phyloP scores from a whole-genome alignment of 768 basidiomycete species.

The Pholiota molesta region DNA sequence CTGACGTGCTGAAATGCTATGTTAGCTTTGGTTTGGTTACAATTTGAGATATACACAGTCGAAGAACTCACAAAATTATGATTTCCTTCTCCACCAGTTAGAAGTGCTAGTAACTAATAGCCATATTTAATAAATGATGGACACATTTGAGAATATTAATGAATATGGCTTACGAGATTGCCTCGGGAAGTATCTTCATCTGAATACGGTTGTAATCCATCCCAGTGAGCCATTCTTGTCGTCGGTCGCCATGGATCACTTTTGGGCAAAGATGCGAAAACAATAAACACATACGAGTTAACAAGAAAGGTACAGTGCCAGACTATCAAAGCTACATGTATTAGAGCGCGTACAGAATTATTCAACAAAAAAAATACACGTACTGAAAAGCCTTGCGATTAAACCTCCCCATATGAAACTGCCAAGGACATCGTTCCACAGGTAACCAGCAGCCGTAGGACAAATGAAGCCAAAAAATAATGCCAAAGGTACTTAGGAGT shows the following conservation, averaged over 20 bases:
- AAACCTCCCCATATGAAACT: constrained; percentile 75
- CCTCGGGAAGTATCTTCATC: constrained; percentile 81
- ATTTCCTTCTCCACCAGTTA: constrained; percentile 79
- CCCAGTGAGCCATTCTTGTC: constrained; percentile 74
- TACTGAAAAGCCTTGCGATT: constrained; percentile 62
- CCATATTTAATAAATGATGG: background rate
- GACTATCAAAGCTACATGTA: constrained; percentile 36
- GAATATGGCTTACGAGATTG: constrained; percentile 54
- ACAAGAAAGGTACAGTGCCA: constrained; percentile 77
- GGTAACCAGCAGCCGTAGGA: constrained; percentile 55
- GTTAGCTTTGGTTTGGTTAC: background rate
- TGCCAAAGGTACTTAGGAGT: constrained; percentile 55
- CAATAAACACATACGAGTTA: constrained; percentile 58
- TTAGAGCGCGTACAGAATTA: background rate
- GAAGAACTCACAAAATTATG: constrained; percentile 65
- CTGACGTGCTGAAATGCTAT: constrained; percentile 43
- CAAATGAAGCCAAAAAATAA: constrained; percentile 59
- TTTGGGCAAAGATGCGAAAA: background rate
- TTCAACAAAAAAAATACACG: constrained; percentile 25
- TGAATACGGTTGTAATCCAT: constrained; percentile 79
- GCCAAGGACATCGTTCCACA: constrained; percentile 68
- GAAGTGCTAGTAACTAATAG: constrained; percentile 60
- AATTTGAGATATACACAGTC: background rate
- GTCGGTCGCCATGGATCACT: background rate
- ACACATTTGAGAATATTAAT: too few species aligned